Evolutionary conservation across 768 basidiomycete genomes (phyloP), one percentile per base, ranked within the genome.

Genomic region (Flagelloscypha sp.): DNA sequence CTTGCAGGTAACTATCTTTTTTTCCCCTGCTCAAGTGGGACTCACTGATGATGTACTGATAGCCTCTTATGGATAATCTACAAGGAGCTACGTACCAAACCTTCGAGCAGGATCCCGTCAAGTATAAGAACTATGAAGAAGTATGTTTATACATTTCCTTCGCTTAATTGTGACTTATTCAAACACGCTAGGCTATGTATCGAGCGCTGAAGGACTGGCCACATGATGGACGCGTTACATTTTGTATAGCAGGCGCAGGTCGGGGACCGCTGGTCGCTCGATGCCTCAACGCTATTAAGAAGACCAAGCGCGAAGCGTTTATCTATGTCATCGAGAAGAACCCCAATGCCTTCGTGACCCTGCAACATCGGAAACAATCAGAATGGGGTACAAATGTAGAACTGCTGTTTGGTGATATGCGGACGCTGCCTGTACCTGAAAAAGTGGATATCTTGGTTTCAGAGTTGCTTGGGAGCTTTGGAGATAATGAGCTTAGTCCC

Each of bases 1-100:
- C 1, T 58, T 98, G 35, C 93, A 95, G 71, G 86, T 83, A 41
- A 37, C 66, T 47, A 18, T 37, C 22, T 35, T 31, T 16, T 32
- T 34, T 31, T 35, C 36, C 27, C 18, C 24, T 25, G n/a, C 27
- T 24, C 33, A 23, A 24, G 30, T 22, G 29, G 31, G 29, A 11
- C 33, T 25, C 21, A 35, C 41, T 51, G 30, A 44, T 39, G 28
- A 40, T 12, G 13, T 32, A 27, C 33, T 36, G 42, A 37, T 47
- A 93, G 85, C 95, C 95, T 16, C 58, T 99, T 48, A 94, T 94
- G 92, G 94, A 99, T 51, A 93, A 99, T 59, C 61, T 99, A 37
- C 88, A 87, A 52, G 93, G 89, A 48, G 74, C 83, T 45, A 97
- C 92, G 8, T 99, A 99, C 57, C 90, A 98, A 53, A 90, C 88